Base-by-base conservation (phyloP, 768 basidiomycete genomes). In the Zangia roseola region DNA sequence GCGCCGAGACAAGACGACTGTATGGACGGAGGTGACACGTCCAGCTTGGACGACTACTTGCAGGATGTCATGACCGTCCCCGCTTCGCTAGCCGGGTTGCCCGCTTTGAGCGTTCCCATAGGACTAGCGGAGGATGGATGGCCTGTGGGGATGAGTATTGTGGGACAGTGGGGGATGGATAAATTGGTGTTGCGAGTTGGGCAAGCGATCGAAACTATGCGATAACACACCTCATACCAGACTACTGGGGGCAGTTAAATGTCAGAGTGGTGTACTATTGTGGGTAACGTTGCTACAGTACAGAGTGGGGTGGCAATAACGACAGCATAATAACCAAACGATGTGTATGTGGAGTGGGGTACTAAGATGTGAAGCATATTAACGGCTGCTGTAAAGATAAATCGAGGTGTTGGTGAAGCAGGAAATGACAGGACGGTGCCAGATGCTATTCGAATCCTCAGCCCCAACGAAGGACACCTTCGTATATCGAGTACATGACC, bases 401-500 rank as follows among this genome's bases (percentile, higher is more conserved):
- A 40, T 62, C 55, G 60, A 65, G 34, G 37, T 44, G 31, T 16
- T 25, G 46, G 17, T 19, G 12, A 19, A 38, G n/a, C 13, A 21
- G 45, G 16, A n/a, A 19, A n/a, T n/a, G 10, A 19, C 17, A 10
- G 30, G 31, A 17, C 17, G 20, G 8, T 5, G 31, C 31, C 31
- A 31, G 31, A 30, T 30, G 3, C 30, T 4, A 14, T 30, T 30
- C 30, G 24, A 24, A 20, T 42, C 17, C 16, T 53, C 43, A 55
- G 19, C 60, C 73, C 83, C 83, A 90, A 34, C 83, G 75, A 25
- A 94, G 72, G 25, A 85, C 74, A 21, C 86, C 83, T 67, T 98
- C 94, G 62, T 97, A 97, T 62, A 97, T 93, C 52, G 84, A 84
- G 71, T 87, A 99, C 95, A 98, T 97, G 55, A 94, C 91, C 1